phyloP scores from a whole-genome alignment of 2,329 filamentous ascomycete genomes.

The Calonectria pauciramosa region DNA sequence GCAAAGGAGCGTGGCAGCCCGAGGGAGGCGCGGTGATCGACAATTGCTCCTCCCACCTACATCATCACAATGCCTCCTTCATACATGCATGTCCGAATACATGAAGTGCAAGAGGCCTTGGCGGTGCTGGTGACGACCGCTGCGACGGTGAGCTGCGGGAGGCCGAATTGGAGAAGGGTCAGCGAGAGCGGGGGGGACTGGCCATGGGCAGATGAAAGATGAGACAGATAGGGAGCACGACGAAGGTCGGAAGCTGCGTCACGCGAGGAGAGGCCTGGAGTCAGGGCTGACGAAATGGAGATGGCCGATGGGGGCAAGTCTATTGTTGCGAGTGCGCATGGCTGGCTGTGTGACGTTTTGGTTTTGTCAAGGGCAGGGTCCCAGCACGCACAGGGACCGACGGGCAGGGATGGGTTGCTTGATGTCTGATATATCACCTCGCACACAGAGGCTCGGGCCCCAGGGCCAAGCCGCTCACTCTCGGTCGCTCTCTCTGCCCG shows the following conservation, averaged over 20 bases:
- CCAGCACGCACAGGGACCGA: background rate
- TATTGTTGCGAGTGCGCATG: background rate
- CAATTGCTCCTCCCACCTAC: slow-evolving; percentile 3
- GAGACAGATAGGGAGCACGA: background rate
- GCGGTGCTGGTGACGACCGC: background rate
- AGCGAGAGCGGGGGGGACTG: background rate
- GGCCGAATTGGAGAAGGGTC: background rate
- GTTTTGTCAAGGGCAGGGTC: slow-evolving; percentile 2
- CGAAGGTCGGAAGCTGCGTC: background rate
- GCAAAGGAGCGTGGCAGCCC: background rate
- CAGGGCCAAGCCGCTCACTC: background rate
- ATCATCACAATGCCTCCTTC: background rate
- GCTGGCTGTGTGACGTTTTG: background rate
- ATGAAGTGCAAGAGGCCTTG: background rate
- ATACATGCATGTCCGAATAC: background rate
- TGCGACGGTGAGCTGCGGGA: background rate
- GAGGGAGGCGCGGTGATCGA: background rate
- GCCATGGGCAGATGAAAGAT: background rate
- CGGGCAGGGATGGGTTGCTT: background rate
- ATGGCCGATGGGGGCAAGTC: background rate
- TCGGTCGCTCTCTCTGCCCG: background rate
- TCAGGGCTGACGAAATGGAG: background rate
- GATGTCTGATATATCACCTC: slow-evolving; percentile 7
- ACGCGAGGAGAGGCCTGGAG: background rate
- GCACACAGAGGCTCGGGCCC: background rate